These are phyloP conservation scores for Salix arbutifolia DNA, from an alignment of 345 rosid species.

Conservation along the genomic window DNA sequence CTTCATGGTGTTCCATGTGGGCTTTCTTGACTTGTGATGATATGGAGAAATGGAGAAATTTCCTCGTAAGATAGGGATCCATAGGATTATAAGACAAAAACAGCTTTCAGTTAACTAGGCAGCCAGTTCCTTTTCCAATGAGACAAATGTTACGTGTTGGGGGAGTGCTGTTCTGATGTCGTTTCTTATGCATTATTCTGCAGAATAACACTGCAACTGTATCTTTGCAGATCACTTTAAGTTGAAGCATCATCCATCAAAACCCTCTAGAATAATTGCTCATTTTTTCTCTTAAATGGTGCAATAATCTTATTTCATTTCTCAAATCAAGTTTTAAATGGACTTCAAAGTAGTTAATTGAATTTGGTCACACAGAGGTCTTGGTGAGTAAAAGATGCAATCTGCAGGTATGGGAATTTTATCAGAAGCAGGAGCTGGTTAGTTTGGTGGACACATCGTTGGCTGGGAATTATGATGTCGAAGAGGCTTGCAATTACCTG, in stretches of 20 bases:
- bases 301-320: background rate
- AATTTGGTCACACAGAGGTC: background rate
- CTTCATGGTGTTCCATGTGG: background rate
- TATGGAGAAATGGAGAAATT: too few species aligned
- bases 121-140: background rate
- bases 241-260: background rate
- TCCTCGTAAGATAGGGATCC: background rate
- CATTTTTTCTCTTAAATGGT: background rate
- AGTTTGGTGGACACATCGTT: constrained; percentile 35
- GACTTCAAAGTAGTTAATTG: background rate
- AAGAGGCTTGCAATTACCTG: constrained; percentile 45
- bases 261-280: background rate
- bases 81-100: background rate
- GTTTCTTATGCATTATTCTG: background rate
- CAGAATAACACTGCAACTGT: background rate
- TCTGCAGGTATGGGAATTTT: constrained; percentile 45
- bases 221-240: background rate
- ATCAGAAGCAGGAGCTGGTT: constrained; percentile 33
- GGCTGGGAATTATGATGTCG: constrained; percentile 27
- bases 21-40: background rate
- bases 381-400: background rate
- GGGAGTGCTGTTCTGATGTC: background rate
- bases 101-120: background rate
- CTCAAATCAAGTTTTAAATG: background rate
- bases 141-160: background rate